Evolutionary conservation across 139 green algal genomes (phyloP).

Genomic region (Ostreobium quekettii): DNA sequence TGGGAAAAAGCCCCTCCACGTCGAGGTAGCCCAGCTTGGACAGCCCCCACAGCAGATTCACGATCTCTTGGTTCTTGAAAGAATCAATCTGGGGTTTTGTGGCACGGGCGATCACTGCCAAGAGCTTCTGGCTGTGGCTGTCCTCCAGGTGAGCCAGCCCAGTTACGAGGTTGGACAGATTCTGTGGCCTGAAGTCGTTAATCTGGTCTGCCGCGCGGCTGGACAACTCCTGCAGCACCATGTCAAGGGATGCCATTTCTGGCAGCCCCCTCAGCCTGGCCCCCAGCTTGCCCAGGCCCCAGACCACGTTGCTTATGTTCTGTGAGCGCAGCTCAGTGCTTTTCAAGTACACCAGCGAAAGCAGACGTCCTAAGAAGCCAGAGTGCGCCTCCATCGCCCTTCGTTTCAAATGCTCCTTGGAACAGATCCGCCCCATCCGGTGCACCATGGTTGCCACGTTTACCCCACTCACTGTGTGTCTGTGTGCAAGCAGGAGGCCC

Average conservation of each 20-base stretch:
- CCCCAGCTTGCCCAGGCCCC: slow-evolving; percentile 12
- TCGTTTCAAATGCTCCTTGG: too few species aligned
- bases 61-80: too few species aligned
- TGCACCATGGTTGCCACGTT: too few species aligned
- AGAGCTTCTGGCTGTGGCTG: background rate
- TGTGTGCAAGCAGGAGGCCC: too few species aligned
- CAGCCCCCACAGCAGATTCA: too few species aligned
- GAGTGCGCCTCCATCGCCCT: too few species aligned
- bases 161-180: slow-evolving; percentile 13
- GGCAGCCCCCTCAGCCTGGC: background rate
- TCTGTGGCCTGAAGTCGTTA: background rate
- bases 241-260: background rate
- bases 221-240: background rate
- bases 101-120: too few species aligned
- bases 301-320: slow-evolving; percentile 8
- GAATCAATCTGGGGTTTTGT: too few species aligned
- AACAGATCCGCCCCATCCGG: too few species aligned
- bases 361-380: background rate
- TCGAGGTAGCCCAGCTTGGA: background rate
- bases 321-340: background rate
- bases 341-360: background rate
- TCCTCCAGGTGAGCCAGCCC: slow-evolving; percentile 9
- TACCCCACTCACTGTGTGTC: too few species aligned
- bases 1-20: too few species aligned
- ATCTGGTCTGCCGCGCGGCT: background rate